Conservation (phyloP, 352 stramenopile genomes). For the Globisporangium middletonii region DNA sequence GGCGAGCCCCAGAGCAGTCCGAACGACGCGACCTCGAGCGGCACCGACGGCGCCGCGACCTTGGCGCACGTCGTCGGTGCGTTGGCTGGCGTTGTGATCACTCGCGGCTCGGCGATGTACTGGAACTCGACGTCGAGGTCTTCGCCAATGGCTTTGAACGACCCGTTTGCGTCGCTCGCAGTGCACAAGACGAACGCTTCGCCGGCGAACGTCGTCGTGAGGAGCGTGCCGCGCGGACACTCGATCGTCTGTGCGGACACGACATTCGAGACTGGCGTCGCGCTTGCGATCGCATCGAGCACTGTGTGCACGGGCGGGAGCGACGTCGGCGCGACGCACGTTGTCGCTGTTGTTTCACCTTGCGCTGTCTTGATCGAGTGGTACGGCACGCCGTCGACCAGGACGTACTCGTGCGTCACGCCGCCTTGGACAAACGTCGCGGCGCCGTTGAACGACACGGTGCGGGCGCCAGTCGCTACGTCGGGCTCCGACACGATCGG, state of each 20-base stretch:
- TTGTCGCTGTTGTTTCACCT: slow-evolving; percentile 11
- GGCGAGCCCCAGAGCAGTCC: slow-evolving; percentile 20
- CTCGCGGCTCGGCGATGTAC: not conserved
- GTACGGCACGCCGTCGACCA: slow-evolving; percentile 32
- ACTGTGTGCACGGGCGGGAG: slow-evolving; percentile 27
- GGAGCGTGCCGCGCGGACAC: slow-evolving; percentile 28
- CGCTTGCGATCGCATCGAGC: slow-evolving; percentile 23
- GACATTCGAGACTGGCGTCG: slow-evolving; percentile 24
- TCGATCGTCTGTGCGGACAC: slow-evolving; percentile 35
- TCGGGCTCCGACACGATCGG: slow-evolving; percentile 18
- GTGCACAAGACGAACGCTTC: slow-evolving; percentile 46
- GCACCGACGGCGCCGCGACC: slow-evolving; percentile 13
- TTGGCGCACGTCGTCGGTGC: slow-evolving; percentile 20
- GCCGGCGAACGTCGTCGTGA: slow-evolving; percentile 33
- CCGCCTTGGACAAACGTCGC: slow-evolving; percentile 24
- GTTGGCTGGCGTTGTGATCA: slow-evolving; percentile 18
- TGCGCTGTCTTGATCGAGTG: slow-evolving; percentile 15
- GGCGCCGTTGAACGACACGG: slow-evolving; percentile 35
- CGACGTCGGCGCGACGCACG: slow-evolving; percentile 19
- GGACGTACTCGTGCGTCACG: slow-evolving; percentile 27
- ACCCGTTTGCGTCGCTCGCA: slow-evolving; percentile 12
- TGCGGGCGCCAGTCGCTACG: slow-evolving; percentile 1
- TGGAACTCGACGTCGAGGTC: slow-evolving; percentile 29
- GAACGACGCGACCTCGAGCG: slow-evolving; percentile 14
- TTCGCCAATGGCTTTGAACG: slow-evolving; percentile 34